Conservation (phyloP, 257 asterid genomes). For the Sherardia arvensis region DNA sequence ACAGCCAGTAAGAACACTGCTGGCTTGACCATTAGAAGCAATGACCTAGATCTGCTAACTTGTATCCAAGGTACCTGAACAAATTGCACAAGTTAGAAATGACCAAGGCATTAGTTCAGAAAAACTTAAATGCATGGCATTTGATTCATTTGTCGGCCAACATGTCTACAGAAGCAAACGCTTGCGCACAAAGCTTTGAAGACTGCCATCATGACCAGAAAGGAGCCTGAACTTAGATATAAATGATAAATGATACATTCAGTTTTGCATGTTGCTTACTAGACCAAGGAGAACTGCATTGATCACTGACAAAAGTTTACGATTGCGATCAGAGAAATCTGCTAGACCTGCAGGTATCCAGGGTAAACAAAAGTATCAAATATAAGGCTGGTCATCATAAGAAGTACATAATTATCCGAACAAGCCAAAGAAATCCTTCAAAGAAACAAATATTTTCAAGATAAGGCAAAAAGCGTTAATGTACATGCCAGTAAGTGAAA, state of each 20-base stretch:
- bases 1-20: conserved; percentile 67
- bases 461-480: background rate
- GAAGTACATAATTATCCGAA: background rate
- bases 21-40: conserved; percentile 85
- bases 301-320: conserved; percentile 56
- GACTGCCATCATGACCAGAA: background rate
- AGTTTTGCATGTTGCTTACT: conserved; percentile 35
- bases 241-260: background rate
- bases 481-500: background rate
- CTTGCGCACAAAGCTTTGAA: background rate
- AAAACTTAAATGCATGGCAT: background rate
- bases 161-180: background rate
- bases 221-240: background rate
- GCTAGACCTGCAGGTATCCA: conserved; percentile 53
- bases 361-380: background rate
- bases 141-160: background rate
- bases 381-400: background rate
- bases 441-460: background rate
- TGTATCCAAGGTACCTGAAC: conserved; percentile 95
- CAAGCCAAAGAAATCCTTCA: background rate
- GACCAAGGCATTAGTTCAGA: background rate
- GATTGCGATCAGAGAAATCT: conserved; percentile 58
- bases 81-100: conserved; percentile 10
- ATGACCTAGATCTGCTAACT: conserved; percentile 83
- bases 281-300: conserved; percentile 72